These are phyloP conservation scores for Termitomyces sp. DNA, from an alignment of 768 basidiomycete genomes.

Conservation along the genomic window DNA sequence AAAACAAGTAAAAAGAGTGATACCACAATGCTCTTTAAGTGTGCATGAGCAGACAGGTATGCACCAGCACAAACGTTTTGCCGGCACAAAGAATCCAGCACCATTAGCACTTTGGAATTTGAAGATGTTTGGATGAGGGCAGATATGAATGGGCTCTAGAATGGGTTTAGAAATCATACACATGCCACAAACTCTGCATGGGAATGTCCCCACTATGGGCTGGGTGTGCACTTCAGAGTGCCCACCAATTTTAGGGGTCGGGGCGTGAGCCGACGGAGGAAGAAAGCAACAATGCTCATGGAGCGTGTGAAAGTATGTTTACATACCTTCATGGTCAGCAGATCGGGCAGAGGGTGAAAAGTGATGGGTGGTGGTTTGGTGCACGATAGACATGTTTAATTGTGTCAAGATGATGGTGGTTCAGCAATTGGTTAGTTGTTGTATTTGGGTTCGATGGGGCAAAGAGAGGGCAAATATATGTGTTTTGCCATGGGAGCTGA, in stretches of 20 bases:
- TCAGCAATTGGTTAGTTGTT: not conserved
- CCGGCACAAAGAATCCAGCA: not conserved
- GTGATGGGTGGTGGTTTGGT: not conserved
- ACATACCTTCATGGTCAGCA: not conserved
- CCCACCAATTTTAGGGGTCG: conserved; percentile 3
- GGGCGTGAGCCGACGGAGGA: not conserved
- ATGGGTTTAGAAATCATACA: not conserved
- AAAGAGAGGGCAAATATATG: not conserved
- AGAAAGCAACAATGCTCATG: conserved; percentile 2
- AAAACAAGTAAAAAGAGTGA: conserved; percentile 3
- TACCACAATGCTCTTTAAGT: conserved; percentile 5
- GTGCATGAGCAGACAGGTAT: not conserved
- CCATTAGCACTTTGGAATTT: not conserved
- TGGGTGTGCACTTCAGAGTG: conserved; percentile 3
- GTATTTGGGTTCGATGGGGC: not conserved
- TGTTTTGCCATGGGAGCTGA: not conserved
- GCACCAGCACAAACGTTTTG: not conserved
- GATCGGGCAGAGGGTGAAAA: not conserved
- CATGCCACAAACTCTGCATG: not conserved
- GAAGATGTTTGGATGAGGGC: not conserved
- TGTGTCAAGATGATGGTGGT: conserved; percentile 3
- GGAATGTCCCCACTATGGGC: not conserved
- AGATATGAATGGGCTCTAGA: not conserved
- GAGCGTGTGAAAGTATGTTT: not conserved
- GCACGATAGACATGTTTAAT: no score